These are phyloP conservation scores for Takashimella tepidaria DNA, from an alignment of 1,284 basidiomycete genomes.

Conservation along the genomic window DNA sequence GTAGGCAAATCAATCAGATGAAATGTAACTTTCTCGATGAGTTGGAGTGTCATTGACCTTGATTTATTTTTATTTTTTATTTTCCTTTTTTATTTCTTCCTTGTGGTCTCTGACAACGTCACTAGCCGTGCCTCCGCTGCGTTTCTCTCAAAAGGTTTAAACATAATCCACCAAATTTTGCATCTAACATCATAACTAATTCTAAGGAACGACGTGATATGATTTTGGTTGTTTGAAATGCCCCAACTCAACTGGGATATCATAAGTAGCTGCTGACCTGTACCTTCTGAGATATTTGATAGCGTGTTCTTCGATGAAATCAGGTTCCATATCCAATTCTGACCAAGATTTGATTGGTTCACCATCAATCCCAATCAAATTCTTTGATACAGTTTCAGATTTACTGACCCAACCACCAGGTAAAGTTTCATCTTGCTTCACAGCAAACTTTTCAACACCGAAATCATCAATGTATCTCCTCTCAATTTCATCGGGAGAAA, in stretches of 20 bases:
- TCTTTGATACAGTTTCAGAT: too few species aligned
- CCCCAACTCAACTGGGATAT: conserved; percentile 48
- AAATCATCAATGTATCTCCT: conserved; percentile 81
- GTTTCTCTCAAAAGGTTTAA: too few species aligned
- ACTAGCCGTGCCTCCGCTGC: too few species aligned
- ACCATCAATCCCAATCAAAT: conserved; percentile 46
- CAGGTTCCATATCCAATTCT: conserved; percentile 60
- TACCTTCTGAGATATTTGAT: conserved; percentile 88
- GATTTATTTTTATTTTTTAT: too few species aligned
- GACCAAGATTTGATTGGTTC: conserved; percentile 50
- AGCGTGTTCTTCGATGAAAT: conserved; percentile 82
- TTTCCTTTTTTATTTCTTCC: too few species aligned
- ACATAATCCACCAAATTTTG: too few species aligned
- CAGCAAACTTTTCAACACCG: conserved; percentile 59
- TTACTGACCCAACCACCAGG: conserved; percentile 46
- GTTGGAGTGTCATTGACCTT: too few species aligned
- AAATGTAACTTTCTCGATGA: too few species aligned
- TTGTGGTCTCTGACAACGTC: too few species aligned
- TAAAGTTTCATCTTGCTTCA: conserved; percentile 28
- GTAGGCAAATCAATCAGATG: too few species aligned
- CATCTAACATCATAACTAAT: conserved; percentile 3
- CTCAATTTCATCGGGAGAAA: conserved; percentile 85
- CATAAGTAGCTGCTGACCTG: conserved; percentile 59
- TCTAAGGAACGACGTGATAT: conserved; percentile 51
- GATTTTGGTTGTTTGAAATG: conserved; percentile 45